phyloP scores from a whole-genome alignment of 257 asterid genomes.

The Perilla frutescens region DNA sequence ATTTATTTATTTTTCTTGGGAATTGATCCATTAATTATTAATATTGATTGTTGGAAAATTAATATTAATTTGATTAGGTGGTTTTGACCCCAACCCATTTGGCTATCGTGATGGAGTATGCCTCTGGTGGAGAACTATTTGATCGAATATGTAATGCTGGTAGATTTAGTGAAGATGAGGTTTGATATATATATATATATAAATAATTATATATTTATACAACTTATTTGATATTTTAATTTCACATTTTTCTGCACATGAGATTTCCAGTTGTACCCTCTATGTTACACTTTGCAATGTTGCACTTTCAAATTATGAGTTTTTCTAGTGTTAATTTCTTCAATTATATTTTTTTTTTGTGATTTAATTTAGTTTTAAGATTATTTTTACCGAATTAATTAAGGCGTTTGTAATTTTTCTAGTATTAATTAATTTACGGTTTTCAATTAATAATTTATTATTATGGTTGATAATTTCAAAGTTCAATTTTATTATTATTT shows the following conservation, averaged over 20 bases:
- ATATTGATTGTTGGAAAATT: not conserved
- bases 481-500: too few relatives aligned
- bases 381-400: too few relatives aligned
- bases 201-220: not conserved
- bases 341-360: too few relatives aligned
- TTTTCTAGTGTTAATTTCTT: too few relatives aligned
- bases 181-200: not conserved
- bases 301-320: too few relatives aligned
- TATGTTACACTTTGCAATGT: too few relatives aligned
- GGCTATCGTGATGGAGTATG: conserved; percentile 79
- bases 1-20: not conserved
- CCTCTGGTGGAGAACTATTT: conserved; percentile 78
- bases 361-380: too few relatives aligned
- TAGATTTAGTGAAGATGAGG: conserved; percentile 75
- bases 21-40: not conserved
- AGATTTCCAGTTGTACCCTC: too few relatives aligned
- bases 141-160: conserved; percentile 69
- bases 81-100: conserved; percentile 62
- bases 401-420: too few relatives aligned
- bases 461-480: too few relatives aligned
- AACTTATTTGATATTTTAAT: not conserved
- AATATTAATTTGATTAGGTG: conserved; percentile 39
- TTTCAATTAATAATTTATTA: too few relatives aligned
- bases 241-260: not conserved
- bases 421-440: too few relatives aligned